Conservation (phyloP, 208 protist species). For the Plasmodiophora brassicae region DNA sequence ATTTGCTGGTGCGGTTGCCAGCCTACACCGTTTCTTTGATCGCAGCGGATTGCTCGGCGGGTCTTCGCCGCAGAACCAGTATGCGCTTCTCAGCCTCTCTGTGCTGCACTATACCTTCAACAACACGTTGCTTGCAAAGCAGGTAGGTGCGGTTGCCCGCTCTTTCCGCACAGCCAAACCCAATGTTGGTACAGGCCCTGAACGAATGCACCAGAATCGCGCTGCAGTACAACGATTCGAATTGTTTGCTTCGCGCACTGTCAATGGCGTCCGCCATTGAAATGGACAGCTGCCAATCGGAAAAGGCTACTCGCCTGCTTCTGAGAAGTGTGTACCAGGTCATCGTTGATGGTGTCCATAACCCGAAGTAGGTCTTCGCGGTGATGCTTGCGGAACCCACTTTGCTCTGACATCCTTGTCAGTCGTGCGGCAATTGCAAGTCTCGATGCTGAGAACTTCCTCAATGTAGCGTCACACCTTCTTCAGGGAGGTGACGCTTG, state of each 20-base stretch:
- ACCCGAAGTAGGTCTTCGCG: too few relatives aligned
- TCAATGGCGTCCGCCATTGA: background rate
- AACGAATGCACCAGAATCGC: background rate
- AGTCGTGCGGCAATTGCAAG: too few relatives aligned
- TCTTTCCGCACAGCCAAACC: background rate
- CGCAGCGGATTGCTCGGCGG: too few relatives aligned
- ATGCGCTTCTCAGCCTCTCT: background rate
- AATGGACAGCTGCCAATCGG: too few relatives aligned
- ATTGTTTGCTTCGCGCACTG: background rate
- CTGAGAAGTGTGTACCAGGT: too few relatives aligned
- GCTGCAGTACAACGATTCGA: background rate
- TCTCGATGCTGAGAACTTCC: too few relatives aligned
- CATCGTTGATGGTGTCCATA: too few relatives aligned
- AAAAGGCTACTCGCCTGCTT: too few relatives aligned
- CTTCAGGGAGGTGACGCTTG: too few relatives aligned
- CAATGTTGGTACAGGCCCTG: background rate
- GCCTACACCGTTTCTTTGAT: constrained; percentile 15
- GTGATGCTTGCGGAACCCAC: too few relatives aligned
- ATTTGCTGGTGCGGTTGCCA: background rate
- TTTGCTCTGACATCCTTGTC: too few relatives aligned
- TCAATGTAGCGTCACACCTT: too few relatives aligned
- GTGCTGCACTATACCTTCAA: background rate
- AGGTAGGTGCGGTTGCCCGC: background rate
- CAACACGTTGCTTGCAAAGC: background rate
- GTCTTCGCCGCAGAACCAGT: background rate